Evolutionary conservation across 2,329 filamentous ascomycete genomes (phyloP), one percentile per base, ranked within the genome.

Genomic region (Xylariaceae sp.): DNA sequence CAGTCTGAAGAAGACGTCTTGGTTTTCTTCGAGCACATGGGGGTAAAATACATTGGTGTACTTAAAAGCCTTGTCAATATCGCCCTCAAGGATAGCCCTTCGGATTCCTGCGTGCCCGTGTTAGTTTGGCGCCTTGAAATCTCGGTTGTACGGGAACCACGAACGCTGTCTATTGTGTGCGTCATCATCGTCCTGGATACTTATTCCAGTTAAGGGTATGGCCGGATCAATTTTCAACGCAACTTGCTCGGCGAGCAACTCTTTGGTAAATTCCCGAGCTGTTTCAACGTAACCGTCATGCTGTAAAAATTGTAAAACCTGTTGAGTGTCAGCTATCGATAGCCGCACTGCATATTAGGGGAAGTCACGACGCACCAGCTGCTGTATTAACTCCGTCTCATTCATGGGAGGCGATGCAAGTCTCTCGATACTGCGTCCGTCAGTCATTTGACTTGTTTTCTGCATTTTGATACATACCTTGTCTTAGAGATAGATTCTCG

Each of bases 251-350:
- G 77, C 71, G 43, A 80, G 77, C 21, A 95, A 82, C 60, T 97
- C 92, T 56, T 85, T 77, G 3, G 87, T 83, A 72, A 98, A 97
- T 0, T 88, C 89, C 52, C 84, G 81, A 7, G 91, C 91, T 0
- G 92, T 95, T 55, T 96, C 92, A 6, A 96, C 85, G 56, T 96
- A 97, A 48, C 93, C 93, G 59, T 97, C 93, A 57, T 97, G 92
- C 29, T 91, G 87, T 12, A 98, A 72, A 55, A 95, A 97, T 66
- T 96, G 91, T 32, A 90, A 76, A 16, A 83, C 77, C 71, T 76
- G 44, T 23, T n/a, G 7, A 20, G 38, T 46, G 29, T 58, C 40
- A 60, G 45, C 22, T 25, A 48, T 37, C 6, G 20, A 22, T 4
- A 11, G 33, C 44, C 7, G 17, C 40, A 11, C n/a, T 8, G 32